Evolutionary conservation across 192 early-diverging fungal genomes (phyloP).

Genomic region (Entophlyctis helioformis): DNA sequence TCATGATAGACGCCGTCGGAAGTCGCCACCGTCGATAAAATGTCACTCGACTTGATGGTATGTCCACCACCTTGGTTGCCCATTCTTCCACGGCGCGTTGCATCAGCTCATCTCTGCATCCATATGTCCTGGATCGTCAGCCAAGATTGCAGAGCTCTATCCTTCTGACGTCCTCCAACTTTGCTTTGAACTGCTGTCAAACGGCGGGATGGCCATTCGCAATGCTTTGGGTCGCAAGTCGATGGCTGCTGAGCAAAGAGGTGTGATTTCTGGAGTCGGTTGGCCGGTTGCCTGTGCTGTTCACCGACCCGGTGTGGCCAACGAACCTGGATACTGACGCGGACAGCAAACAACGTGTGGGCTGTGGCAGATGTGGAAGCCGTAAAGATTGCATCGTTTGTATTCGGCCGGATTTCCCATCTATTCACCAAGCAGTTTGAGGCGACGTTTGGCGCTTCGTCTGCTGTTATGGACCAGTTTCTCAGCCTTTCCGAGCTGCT

Average conservation of each 20-base stretch:
- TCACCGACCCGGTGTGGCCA: neutral
- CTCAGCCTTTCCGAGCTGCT: neutral
- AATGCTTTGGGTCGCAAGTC: neutral
- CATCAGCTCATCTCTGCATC: neutral
- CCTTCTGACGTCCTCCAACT: constrained; percentile 3
- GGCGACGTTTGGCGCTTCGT: neutral
- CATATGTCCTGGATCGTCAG: too few relatives aligned
- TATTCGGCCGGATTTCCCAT: neutral
- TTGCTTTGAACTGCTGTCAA: neutral
- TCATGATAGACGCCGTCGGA: too few relatives aligned
- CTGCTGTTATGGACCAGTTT: neutral
- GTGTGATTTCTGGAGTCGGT: too few relatives aligned
- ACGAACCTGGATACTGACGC: neutral
- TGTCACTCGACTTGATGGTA: too few relatives aligned
- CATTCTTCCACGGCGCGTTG: neutral
- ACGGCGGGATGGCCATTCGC: neutral
- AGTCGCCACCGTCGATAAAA: too few relatives aligned
- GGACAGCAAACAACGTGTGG: neutral
- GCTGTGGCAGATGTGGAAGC: neutral
- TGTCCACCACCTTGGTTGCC: too few relatives aligned
- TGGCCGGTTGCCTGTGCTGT: neutral
- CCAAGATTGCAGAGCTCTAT: constrained; percentile 13
- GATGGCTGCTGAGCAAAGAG: too few relatives aligned
- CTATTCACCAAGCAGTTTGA: neutral
- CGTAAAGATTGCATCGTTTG: neutral